Base-by-base conservation (phyloP, 192 early-diverging fungal genomes). In the Dimargaris cristalligena region DNA sequence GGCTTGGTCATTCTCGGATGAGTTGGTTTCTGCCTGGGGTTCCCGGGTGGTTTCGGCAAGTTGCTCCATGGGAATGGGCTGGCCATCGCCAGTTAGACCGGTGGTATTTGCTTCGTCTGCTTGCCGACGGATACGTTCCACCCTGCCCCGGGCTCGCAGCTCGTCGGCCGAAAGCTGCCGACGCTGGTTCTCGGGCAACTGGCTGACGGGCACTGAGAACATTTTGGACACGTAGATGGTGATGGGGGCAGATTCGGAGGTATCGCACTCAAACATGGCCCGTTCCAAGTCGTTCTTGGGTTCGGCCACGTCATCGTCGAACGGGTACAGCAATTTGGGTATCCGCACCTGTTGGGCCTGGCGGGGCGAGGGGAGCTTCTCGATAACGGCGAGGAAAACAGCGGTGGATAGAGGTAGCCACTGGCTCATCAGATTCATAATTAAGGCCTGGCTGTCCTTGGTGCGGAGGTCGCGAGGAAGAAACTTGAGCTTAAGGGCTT, bases 201-300 rank as follows among this genome's bases (percentile, higher is more conserved):
- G 71, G 34, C 81, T 75, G 10, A 77, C 67, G 11, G 88, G 85
- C 3, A 98, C 80, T 28, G 87, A 81, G 59, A 97, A 85, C 77
- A 99, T 91, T 64, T 99, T 99, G 66, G 87, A 86, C 4, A 99
- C 79, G 70, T 87, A 96, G 0, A 83, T 88, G 16, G 97, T 84
- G 9, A 81, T 67, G 0, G 92, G 91, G 11, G 71, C 79, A 14
- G 64, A 54, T 0, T 66, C 71, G 2, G 64, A 67, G 0, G 80
- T 48, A 58, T 85, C 79, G 71, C 96, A 99, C 18, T 23, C 65
- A 60, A 78, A 82, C 50, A 99, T 69, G 1, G 88, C 88, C 22
- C 71, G 69, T 60, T 93, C 90, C 46, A 85, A 60, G 0, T 73
- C 72, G 52, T 77, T 75, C 38, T 54, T 44, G 28, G 61, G 52